These are phyloP conservation scores for Amesomyces nigricolor DNA, from an alignment of 2,329 filamentous ascomycete species.

Conservation along the genomic window DNA sequence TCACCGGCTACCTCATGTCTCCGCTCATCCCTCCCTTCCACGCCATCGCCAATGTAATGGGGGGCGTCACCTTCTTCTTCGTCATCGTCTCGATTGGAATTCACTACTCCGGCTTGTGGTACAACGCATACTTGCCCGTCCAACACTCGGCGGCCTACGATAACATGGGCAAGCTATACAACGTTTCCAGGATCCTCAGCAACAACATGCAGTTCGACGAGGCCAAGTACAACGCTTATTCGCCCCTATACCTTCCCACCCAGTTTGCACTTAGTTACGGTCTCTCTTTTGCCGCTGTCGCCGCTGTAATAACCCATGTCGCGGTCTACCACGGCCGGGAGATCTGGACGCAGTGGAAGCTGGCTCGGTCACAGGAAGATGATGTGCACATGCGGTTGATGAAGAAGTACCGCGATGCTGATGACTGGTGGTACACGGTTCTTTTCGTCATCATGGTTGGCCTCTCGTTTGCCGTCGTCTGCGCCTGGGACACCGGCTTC, in stretches of 20 bases:
- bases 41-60: constrained; percentile 51
- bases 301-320: constrained; percentile 54
- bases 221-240: constrained; percentile 57
- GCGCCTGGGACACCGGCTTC: constrained; percentile 51
- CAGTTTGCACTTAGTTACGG: constrained; percentile 58
- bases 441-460: constrained; percentile 50
- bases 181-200: constrained; percentile 55
- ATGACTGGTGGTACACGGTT: constrained; percentile 54
- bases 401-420: constrained; percentile 55
- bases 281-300: constrained; percentile 61
- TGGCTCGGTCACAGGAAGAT: constrained; percentile 51
- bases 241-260: constrained; percentile 58
- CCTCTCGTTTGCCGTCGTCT: constrained; percentile 50
- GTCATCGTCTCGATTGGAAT: constrained; percentile 52
- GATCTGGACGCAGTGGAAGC: constrained; percentile 50
- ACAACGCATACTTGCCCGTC: constrained; percentile 56
- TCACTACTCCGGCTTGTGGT: constrained; percentile 53
- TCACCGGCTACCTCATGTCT: constrained; percentile 45
- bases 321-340: constrained; percentile 50
- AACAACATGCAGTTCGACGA: constrained; percentile 52
- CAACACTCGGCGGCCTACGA: constrained; percentile 57
- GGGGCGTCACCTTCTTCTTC: constrained; percentile 51
- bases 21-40: constrained; percentile 49
- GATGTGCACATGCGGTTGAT: constrained; percentile 56
- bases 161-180: constrained; percentile 56